Conservation (phyloP, 1,284 basidiomycete genomes). For the Sutorius eximius region DNA sequence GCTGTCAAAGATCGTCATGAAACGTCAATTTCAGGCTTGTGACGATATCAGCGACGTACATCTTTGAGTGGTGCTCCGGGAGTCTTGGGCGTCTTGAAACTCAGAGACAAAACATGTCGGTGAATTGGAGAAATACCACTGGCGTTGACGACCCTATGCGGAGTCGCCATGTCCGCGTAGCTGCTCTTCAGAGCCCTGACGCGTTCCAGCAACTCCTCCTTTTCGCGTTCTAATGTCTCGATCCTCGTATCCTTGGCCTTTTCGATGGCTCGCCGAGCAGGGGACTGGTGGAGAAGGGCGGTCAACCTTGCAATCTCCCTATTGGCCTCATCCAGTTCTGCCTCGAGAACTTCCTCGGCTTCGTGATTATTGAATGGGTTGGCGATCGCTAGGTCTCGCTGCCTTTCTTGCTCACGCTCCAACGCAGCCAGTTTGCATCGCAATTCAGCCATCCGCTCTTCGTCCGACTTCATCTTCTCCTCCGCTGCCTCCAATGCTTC, state of each 20-base stretch:
- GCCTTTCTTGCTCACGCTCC: constrained; percentile 59
- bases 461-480: constrained; percentile 61
- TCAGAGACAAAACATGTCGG: constrained; percentile 66
- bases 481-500: constrained; percentile 71
- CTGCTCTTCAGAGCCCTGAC: constrained; percentile 56
- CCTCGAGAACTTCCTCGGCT: constrained; percentile 64
- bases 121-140: constrained; percentile 71
- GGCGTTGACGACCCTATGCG: constrained; percentile 50
- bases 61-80: constrained; percentile 76
- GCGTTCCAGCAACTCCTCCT: constrained; percentile 69
- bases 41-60: constrained; percentile 43
- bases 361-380: constrained; percentile 46
- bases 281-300: constrained; percentile 67
- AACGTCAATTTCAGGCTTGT: neutral
- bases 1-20: constrained; percentile 38
- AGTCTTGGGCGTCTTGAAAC: constrained; percentile 66
- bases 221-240: constrained; percentile 72
- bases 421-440: constrained; percentile 52
- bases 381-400: constrained; percentile 39
- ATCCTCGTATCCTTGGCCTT: constrained; percentile 73
- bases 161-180: constrained; percentile 52
- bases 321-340: constrained; percentile 78
- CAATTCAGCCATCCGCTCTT: constrained; percentile 52
- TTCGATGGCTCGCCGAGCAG: constrained; percentile 72
- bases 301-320: constrained; percentile 77